Evolutionary conservation across 208 protist genomes (phyloP).

Genomic region (Porcisia hertigi): DNA sequence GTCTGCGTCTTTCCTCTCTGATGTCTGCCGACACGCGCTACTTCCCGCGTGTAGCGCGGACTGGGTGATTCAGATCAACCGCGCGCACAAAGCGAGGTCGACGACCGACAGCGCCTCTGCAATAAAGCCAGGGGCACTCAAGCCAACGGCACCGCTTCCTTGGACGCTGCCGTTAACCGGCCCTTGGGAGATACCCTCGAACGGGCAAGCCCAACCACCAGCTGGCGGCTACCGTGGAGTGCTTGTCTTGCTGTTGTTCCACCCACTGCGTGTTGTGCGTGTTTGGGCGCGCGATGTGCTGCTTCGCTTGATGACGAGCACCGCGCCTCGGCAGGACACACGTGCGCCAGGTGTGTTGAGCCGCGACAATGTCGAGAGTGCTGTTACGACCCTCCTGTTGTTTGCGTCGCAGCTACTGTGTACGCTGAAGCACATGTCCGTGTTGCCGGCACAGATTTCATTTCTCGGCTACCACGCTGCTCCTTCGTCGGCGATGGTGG

Average conservation of each 20-base stretch:
- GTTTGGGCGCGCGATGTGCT: constrained; percentile 37
- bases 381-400: constrained; percentile 1
- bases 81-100: not conserved
- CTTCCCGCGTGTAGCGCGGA: not conserved
- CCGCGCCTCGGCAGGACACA: not conserved
- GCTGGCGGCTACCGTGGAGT: constrained; percentile 19
- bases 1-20: constrained; percentile 12
- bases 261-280: constrained; percentile 35
- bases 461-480: constrained; percentile 3
- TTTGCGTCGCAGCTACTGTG: constrained; percentile 57
- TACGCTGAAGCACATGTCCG: constrained; percentile 48
- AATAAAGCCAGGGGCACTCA: not conserved
- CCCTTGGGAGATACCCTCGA: not conserved
- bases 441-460: constrained; percentile 3
- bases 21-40: constrained; percentile 22
- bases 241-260: constrained; percentile 51
- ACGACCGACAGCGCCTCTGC: not conserved
- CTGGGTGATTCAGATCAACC: not conserved
- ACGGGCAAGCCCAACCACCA: not conserved
- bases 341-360: not conserved
- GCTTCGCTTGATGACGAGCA: constrained; percentile 1
- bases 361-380: not conserved
- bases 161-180: not conserved
- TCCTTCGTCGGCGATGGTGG: not conserved
- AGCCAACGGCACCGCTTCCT: not conserved